Percentiles rank a stretch among this genome's conserved stretches.
Conservation (phyloP, 208 protist genomes). For the Trypanosoma lewisi region DNA sequence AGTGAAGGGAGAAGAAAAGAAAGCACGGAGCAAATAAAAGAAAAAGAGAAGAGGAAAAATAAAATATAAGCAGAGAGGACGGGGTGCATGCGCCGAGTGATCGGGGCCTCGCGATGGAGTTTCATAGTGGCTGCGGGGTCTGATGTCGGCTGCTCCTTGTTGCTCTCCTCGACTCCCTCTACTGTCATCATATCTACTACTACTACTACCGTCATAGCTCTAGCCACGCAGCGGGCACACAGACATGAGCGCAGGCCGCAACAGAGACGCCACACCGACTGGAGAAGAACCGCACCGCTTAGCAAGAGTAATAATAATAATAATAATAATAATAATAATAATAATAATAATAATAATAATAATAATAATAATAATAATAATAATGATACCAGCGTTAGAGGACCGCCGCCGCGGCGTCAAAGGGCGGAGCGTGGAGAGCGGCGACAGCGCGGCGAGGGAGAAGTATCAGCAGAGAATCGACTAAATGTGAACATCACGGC, state of each 20-base stretch:
- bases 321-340: too few relatives aligned
- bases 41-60: constrained; percentile 1
- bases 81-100: constrained; percentile 9
- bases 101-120: constrained; percentile 13
- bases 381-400: not conserved
- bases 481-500: not conserved
- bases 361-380: too few relatives aligned
- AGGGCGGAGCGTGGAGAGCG: not conserved
- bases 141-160: not conserved
- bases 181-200: too few relatives aligned
- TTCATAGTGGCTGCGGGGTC: not conserved
- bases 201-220: not conserved
- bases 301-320: too few relatives aligned
- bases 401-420: not conserved
- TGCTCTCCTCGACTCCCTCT: not conserved
- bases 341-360: too few relatives aligned
- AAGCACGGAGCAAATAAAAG: not conserved
- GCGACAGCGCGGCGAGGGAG: not conserved
- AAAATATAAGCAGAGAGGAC: not conserved
- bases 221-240: not conserved
- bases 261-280: too few relatives aligned
- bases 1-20: not conserved
- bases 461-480: not conserved
- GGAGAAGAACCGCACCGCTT: too few relatives aligned
- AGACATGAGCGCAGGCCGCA: not conserved